These are phyloP conservation scores for Silene coronaria DNA, from an alignment of 179 eudicot genomes.

Conservation along the genomic window DNA sequence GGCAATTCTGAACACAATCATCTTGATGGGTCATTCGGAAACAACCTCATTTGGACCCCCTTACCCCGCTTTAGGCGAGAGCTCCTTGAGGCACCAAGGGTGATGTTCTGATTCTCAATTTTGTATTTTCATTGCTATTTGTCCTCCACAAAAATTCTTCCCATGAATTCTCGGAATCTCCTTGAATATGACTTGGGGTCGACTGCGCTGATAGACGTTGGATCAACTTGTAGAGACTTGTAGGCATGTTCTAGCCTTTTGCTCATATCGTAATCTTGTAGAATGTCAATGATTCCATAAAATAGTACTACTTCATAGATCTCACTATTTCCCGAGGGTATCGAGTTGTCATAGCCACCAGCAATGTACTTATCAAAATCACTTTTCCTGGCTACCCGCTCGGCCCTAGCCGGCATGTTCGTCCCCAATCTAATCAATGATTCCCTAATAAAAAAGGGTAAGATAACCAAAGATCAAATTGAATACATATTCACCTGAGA, in stretches of 20 bases:
- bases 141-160: conserved; percentile 77
- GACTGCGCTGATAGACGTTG: conserved; percentile 83
- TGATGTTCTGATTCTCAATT: background rate
- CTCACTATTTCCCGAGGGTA: conserved; percentile 54
- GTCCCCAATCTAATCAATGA: conserved; percentile 73
- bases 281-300: conserved; percentile 84
- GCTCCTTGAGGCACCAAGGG: background rate
- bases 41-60: too few relatives aligned
- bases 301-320: conserved; percentile 68
- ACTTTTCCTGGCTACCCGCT: conserved; percentile 55
- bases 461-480: background rate
- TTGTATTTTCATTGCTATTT: conserved; percentile 24
- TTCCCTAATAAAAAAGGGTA: conserved; percentile 41
- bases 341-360: conserved; percentile 38
- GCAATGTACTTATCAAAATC: conserved; percentile 64
- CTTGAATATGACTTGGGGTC: conserved; percentile 88
- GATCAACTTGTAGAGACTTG: conserved; percentile 84
- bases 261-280: conserved; percentile 91
- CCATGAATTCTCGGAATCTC: conserved; percentile 75
- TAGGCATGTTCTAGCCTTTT: conserved; percentile 87
- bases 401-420: conserved; percentile 95
- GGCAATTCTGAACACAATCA: too few relatives aligned
- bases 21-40: too few relatives aligned
- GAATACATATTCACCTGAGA: background rate
- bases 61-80: background rate